Percentiles rank a stretch among this genome's conserved stretches.
phyloP scores from a whole-genome alignment of 2,329 filamentous ascomycete genomes.

The Eutypa lata region DNA sequence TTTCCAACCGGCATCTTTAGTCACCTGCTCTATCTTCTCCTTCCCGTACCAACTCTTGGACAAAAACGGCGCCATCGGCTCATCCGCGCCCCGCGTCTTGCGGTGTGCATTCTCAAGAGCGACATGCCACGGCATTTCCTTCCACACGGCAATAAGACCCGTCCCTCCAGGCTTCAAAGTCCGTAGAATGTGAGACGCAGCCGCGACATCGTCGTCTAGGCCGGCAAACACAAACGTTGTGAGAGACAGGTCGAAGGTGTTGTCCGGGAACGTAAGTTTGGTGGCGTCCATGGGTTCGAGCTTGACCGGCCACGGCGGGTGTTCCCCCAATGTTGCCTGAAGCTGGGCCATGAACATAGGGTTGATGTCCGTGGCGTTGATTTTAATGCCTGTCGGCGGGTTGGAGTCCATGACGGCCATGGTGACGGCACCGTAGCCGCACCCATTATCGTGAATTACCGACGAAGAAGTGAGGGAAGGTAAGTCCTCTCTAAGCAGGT shows the following conservation, averaged over 20 bases:
- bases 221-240: conserved; percentile 7
- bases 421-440: conserved; percentile 11
- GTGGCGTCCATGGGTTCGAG: conserved; percentile 6
- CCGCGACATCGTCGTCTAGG: conserved; percentile 5
- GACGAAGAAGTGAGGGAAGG: conserved; percentile 1
- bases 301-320: conserved; percentile 9
- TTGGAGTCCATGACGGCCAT: conserved; percentile 8
- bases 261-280: conserved; percentile 8
- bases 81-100: conserved; percentile 7
- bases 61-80: conserved; percentile 9
- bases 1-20: conserved; percentile 3
- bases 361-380: conserved; percentile 10
- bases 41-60: conserved; percentile 3
- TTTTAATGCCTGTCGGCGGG: conserved; percentile 5
- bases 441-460: conserved; percentile 13
- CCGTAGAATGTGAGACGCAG: conserved; percentile 8
- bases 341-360: conserved; percentile 3
- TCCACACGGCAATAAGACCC: conserved; percentile 7
- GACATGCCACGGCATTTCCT: conserved; percentile 9
- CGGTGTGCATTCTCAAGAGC: conserved; percentile 8
- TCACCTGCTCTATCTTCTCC: conserved; percentile 2
- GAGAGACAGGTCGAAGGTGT: conserved; percentile 9
- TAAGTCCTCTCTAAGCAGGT: conserved; percentile 7
- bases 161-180: conserved; percentile 7
- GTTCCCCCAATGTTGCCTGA: not conserved